Percentiles rank a stretch among this genome's conserved stretches.
Evolutionary conservation across 176 grass and related monocot species (phyloP).

Genomic region (Carex scoparia): DNA sequence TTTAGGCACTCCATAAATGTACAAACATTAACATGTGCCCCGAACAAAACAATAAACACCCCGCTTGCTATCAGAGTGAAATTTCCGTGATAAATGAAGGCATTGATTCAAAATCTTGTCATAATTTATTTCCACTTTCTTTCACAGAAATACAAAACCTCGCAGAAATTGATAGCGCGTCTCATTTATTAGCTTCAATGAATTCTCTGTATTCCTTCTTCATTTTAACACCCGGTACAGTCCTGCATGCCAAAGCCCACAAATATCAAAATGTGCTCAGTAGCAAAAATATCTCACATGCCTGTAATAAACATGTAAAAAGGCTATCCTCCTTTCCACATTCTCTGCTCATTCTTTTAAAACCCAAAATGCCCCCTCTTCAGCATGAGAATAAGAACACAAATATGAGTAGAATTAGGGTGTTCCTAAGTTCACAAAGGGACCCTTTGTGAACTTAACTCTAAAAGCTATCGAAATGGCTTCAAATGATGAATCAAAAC

Average conservation of each 20-base stretch:
- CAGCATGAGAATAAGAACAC: neutral
- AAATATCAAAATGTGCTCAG: neutral
- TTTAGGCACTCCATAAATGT: neutral
- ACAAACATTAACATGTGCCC: slow-evolving; percentile 2
- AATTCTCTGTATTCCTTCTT: slow-evolving; percentile 98
- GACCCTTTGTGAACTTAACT: no score
- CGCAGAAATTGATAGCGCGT: neutral
- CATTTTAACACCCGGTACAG: slow-evolving; percentile 84
- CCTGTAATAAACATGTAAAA: neutral
- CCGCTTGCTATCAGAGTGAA: neutral
- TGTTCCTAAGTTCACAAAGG: no score
- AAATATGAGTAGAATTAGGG: neutral
- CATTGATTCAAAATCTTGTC: neutral
- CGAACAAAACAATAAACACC: slow-evolving; percentile 13
- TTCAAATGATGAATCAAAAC: no score
- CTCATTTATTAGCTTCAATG: slow-evolving; percentile 84
- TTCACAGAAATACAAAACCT: slow-evolving; percentile 6
- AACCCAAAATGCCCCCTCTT: neutral
- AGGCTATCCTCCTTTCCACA: neutral
- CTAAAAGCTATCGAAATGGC: no score
- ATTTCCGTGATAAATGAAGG: slow-evolving; percentile 12
- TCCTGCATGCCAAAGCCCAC: slow-evolving; percentile 43
- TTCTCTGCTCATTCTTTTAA: neutral
- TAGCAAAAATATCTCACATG: neutral
- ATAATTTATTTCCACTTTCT: neutral